Percentiles rank a stretch among this genome's conserved stretches.
Conservation (phyloP, 2,329 filamentous ascomycete species). For the Fusarium incarnatum region DNA sequence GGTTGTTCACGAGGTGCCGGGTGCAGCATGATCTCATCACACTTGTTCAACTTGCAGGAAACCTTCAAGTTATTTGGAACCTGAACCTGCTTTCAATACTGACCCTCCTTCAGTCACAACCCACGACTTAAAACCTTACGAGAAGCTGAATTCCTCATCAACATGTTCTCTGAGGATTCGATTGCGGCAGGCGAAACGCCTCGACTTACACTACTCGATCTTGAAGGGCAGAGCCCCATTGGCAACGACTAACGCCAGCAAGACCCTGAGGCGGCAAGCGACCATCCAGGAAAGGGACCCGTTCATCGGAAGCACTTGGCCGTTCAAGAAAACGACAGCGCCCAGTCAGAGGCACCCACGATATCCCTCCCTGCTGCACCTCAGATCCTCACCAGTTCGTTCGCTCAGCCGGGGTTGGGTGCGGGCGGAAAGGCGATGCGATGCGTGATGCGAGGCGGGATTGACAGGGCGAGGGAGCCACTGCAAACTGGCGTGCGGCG, state of each 20-base stretch:
- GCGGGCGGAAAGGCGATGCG: slow-evolving; percentile 37
- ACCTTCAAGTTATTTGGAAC: background rate
- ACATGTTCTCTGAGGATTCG: background rate
- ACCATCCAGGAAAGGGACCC: slow-evolving; percentile 17
- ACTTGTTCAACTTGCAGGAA: background rate
- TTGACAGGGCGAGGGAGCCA: slow-evolving; percentile 43
- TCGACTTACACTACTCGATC: slow-evolving; percentile 5
- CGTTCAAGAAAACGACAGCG: slow-evolving; percentile 23
- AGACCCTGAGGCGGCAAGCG: slow-evolving; percentile 6
- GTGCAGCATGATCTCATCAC: slow-evolving; percentile 17
- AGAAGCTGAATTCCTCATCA: background rate
- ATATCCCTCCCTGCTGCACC: slow-evolving; percentile 34
- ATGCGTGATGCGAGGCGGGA: slow-evolving; percentile 41
- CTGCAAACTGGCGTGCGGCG: slow-evolving; percentile 44
- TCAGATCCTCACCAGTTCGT: slow-evolving; percentile 40
- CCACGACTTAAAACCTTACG: background rate
- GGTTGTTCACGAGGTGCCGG: slow-evolving; percentile 21
- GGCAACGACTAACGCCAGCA: slow-evolving; percentile 7
- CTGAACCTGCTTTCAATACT: background rate
- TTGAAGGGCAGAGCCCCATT: background rate
- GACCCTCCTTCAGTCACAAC: background rate
- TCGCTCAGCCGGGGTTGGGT: slow-evolving; percentile 32
- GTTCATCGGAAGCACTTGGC: slow-evolving; percentile 38
- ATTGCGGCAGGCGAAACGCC: background rate
- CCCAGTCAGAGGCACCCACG: slow-evolving; percentile 39